Percentiles rank a stretch among this genome's conserved stretches.
Conservation (phyloP, 2,329 filamentous ascomycete genomes). For the Canariomyces notabilis region DNA sequence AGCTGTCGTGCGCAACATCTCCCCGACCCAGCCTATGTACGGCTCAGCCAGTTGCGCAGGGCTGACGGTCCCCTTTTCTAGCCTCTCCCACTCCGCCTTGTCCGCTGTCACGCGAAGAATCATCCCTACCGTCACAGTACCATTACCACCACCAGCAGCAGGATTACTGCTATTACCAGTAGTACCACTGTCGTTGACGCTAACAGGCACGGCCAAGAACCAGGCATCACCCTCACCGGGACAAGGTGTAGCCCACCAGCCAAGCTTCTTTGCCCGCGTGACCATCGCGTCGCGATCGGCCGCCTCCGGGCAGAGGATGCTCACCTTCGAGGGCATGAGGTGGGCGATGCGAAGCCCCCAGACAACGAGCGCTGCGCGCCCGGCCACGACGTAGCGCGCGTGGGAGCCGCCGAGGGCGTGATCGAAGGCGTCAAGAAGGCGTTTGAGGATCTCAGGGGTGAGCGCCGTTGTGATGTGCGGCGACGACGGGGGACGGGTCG, state of each 20-base stretch:
- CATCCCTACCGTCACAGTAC: neutral
- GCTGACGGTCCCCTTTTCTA: neutral
- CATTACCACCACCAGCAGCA: conserved; percentile 17
- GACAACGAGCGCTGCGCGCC: conserved; percentile 40
- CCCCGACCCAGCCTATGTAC: conserved; percentile 1
- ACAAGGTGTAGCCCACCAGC: conserved; percentile 28
- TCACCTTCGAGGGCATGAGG: conserved; percentile 31
- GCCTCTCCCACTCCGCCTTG: conserved; percentile 18
- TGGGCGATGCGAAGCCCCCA: conserved; percentile 33
- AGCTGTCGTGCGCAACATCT: conserved; percentile 7
- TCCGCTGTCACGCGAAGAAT: conserved; percentile 26
- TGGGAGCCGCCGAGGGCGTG: conserved; percentile 36
- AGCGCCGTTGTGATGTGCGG: conserved; percentile 24
- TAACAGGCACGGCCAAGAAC: neutral
- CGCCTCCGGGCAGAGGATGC: conserved; percentile 38
- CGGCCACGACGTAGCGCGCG: conserved; percentile 44
- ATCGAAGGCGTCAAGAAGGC: conserved; percentile 38
- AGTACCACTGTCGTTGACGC: too few species aligned
- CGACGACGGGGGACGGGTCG: too few species aligned
- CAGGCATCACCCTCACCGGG: conserved; percentile 18
- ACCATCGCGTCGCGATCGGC: conserved; percentile 33
- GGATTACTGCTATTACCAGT: neutral
- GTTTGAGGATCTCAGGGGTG: conserved; percentile 28
- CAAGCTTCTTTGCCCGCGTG: conserved; percentile 37
- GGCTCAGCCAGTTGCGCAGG: neutral